These are phyloP conservation scores for Coprinopsis strossmayeri DNA, from an alignment of 768 basidiomycete species.

Conservation along the genomic window DNA sequence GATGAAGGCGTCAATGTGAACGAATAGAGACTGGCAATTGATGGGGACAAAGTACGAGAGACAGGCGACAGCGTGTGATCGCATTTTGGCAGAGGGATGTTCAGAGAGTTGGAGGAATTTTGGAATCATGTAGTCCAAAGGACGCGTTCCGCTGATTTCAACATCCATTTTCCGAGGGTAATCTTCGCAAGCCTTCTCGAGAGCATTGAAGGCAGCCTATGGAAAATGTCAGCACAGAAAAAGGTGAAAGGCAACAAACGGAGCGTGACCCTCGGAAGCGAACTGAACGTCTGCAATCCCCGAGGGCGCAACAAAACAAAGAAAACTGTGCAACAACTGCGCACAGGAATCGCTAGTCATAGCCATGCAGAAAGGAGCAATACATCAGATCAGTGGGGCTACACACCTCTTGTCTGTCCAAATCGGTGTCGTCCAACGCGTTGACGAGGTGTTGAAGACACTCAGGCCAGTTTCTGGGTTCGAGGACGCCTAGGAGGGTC, in stretches of 20 bases:
- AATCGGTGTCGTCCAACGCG: slow-evolving; percentile 70
- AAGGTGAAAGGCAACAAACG: too few species aligned
- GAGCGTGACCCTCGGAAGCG: too few species aligned
- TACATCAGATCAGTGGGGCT: not conserved
- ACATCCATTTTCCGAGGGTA: slow-evolving; percentile 94
- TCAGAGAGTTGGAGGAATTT: slow-evolving; percentile 88
- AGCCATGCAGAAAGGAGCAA: not conserved
- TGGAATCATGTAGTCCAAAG: slow-evolving; percentile 94
- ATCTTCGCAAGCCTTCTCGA: slow-evolving; percentile 96
- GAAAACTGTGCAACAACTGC: too few species aligned
- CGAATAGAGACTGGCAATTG: slow-evolving; percentile 78
- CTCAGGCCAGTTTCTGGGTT: slow-evolving; percentile 93
- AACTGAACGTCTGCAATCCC: too few species aligned
- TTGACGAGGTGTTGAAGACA: slow-evolving; percentile 81
- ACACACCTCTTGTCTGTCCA: slow-evolving; percentile 81
- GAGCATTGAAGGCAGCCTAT: slow-evolving; percentile 86
- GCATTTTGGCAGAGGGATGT: slow-evolving; percentile 83
- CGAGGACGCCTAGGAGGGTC: slow-evolving; percentile 78
- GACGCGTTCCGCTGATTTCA: slow-evolving; percentile 87
- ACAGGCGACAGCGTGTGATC: slow-evolving; percentile 89
- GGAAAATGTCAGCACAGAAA: too few species aligned
- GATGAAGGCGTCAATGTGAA: slow-evolving; percentile 91
- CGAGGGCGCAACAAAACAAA: too few species aligned
- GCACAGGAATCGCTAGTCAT: not conserved
- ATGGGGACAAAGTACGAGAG: slow-evolving; percentile 91